Evolutionary conservation across 768 basidiomycete species (phyloP).

Genomic region (Boletus tylopilopsis): DNA sequence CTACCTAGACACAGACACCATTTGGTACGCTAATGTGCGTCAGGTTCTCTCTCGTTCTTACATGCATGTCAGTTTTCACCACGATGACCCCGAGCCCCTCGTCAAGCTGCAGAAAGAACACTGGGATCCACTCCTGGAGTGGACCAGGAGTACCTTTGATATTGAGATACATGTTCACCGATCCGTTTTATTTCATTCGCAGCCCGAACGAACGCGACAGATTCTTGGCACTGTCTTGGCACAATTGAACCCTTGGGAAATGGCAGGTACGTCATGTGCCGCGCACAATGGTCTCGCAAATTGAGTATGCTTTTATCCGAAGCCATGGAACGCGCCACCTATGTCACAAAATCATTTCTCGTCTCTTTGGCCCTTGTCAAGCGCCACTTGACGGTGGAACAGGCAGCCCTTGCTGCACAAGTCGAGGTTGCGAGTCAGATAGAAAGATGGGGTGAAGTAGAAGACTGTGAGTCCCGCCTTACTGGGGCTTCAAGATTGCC

Average conservation of each 20-base stretch:
- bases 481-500: slow-evolving; percentile 5
- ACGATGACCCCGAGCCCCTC: slow-evolving; percentile 70
- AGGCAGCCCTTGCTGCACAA: slow-evolving; percentile 79
- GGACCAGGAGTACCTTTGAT: slow-evolving; percentile 65
- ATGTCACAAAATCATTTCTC: slow-evolving; percentile 87
- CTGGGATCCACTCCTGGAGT: slow-evolving; percentile 86
- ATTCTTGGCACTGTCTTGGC: slow-evolving; percentile 57
- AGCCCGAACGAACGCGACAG: slow-evolving; percentile 63
- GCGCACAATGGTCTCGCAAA: neutral
- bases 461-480: slow-evolving; percentile 75
- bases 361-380: slow-evolving; percentile 82
- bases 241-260: slow-evolving; percentile 74
- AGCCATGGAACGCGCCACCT: slow-evolving; percentile 92
- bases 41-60: slow-evolving; percentile 1
- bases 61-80: slow-evolving; percentile 61
- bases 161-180: slow-evolving; percentile 66
- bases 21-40: slow-evolving; percentile 53
- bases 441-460: slow-evolving; percentile 98
- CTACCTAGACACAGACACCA: slow-evolving; percentile 93
- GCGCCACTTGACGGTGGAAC: slow-evolving; percentile 71
- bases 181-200: slow-evolving; percentile 66
- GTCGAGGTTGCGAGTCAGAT: slow-evolving; percentile 97
- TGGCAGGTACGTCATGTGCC: slow-evolving; percentile 65
- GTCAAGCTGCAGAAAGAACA: slow-evolving; percentile 74
- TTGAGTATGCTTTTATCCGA: slow-evolving; percentile 1